Evolutionary conservation across 106 monocot genomes (phyloP).

Genomic region (Vanilla planifolia): DNA sequence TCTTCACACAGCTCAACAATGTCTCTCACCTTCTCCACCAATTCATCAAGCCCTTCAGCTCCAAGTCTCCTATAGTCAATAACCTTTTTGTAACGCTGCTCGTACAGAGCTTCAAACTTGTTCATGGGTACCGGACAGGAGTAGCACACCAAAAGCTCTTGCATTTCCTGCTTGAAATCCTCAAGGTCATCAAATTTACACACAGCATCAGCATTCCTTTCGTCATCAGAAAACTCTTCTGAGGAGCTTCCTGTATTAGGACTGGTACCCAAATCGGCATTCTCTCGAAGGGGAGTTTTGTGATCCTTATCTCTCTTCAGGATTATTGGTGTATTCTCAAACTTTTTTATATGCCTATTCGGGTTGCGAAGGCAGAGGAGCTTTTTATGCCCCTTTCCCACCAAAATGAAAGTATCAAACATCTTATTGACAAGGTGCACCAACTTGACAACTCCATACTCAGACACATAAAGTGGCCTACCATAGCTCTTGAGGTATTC

Average conservation of each 20-base stretch:
- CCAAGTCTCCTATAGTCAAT: constrained; percentile 54
- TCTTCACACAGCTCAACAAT: constrained; percentile 55
- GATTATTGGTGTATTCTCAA: constrained; percentile 21
- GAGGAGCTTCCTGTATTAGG: constrained; percentile 42
- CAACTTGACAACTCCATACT: constrained; percentile 75
- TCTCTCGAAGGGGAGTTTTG: constrained; percentile 19
- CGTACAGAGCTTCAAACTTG: constrained; percentile 50
- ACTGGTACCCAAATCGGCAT: constrained; percentile 14
- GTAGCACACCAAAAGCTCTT: constrained; percentile 88
- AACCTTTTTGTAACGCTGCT: constrained; percentile 70
- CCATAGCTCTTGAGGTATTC: constrained; percentile 74
- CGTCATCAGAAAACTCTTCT: constrained; percentile 62
- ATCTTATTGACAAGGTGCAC: constrained; percentile 63
- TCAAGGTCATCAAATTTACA: constrained; percentile 29
- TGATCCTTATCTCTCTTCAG: constrained; percentile 31
- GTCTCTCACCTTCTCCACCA: constrained; percentile 72
- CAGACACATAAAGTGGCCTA: constrained; percentile 55
- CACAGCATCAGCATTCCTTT: constrained; percentile 45
- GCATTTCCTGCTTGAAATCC: constrained; percentile 53
- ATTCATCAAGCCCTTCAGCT: constrained; percentile 52
- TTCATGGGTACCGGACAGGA: constrained; percentile 44
- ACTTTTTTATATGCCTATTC: constrained; percentile 33
- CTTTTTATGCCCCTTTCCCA: constrained; percentile 59
- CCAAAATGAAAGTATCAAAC: constrained; percentile 43
- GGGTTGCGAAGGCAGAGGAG: constrained; percentile 36